Conservation (phyloP, 2,329 filamentous ascomycete genomes). For the Fusarium sp. region DNA sequence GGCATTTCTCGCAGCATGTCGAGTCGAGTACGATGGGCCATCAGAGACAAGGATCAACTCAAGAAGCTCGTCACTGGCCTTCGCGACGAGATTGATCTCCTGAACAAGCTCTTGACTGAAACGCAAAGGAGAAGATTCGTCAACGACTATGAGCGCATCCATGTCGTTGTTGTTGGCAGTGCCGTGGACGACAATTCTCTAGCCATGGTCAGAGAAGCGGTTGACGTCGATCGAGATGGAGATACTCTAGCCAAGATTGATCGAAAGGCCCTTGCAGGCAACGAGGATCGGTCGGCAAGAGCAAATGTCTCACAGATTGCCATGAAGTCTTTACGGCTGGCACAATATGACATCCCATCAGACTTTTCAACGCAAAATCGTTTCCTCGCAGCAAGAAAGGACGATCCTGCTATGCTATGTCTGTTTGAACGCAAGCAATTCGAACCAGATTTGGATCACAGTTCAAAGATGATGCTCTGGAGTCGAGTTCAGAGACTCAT, state of each 20-base stretch:
- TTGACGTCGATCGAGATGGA: background rate
- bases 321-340: background rate
- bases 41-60: background rate
- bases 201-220: background rate
- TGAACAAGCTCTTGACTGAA: conserved; percentile 10
- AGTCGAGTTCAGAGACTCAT: conserved; percentile 7
- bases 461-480: background rate
- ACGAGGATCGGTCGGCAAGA: background rate
- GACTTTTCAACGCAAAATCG: background rate
- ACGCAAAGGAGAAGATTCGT: background rate
- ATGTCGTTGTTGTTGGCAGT: background rate
- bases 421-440: background rate
- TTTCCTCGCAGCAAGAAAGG: background rate
- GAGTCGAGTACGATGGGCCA: background rate
- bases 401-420: background rate
- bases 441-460: background rate
- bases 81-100: background rate
- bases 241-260: background rate
- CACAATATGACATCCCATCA: background rate
- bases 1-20: background rate
- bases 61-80: background rate
- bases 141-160: conserved; percentile 2
- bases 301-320: background rate
- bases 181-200: background rate
- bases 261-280: background rate